A percentile compares a stretch with the other conserved stretches of the same genome.
Evolutionary conservation across 352 stramenopile species (phyloP).

Genomic region (Phytophthora foliorum): DNA sequence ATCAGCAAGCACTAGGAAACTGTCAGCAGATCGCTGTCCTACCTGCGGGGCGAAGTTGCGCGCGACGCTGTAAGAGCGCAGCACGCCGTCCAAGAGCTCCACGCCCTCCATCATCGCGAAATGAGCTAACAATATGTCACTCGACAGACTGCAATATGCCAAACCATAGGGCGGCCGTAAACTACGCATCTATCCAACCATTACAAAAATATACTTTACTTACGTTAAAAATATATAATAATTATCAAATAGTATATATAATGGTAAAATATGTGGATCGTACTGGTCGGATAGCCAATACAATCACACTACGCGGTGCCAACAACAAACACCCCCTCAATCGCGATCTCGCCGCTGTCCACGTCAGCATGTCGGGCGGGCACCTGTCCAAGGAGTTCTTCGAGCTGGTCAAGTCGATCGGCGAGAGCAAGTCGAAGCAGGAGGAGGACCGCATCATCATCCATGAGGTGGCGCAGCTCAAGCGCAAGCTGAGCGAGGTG

Average conservation of each 20-base stretch:
- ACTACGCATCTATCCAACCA: slow-evolving; percentile 1
- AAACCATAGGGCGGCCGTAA: background rate
- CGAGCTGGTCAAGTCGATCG: slow-evolving; percentile 99
- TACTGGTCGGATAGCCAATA: slow-evolving; percentile 43
- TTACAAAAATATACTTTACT: background rate
- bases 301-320: slow-evolving; percentile 12
- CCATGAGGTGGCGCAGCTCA: slow-evolving; percentile 96
- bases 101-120: slow-evolving; percentile 32
- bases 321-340: slow-evolving; percentile 10
- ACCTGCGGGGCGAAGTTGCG: slow-evolving; percentile 78
- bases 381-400: slow-evolving; percentile 99
- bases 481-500: slow-evolving; percentile 95
- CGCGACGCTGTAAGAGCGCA: slow-evolving; percentile 75
- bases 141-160: slow-evolving; percentile 18
- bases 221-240: too few relatives aligned
- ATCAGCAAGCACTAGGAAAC: background rate
- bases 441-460: slow-evolving; percentile 99
- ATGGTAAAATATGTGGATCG: background rate
- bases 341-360: slow-evolving; percentile 24
- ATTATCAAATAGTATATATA: too few relatives aligned
- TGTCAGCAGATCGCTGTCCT: background rate
- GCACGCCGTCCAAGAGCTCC: slow-evolving; percentile 63
- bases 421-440: slow-evolving; percentile 99
- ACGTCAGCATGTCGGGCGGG: slow-evolving; percentile 80
- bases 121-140: slow-evolving; percentile 10